Evolutionary conservation across 2,329 filamentous ascomycete species (phyloP).

Genomic region (Polytolypa hystricis): DNA sequence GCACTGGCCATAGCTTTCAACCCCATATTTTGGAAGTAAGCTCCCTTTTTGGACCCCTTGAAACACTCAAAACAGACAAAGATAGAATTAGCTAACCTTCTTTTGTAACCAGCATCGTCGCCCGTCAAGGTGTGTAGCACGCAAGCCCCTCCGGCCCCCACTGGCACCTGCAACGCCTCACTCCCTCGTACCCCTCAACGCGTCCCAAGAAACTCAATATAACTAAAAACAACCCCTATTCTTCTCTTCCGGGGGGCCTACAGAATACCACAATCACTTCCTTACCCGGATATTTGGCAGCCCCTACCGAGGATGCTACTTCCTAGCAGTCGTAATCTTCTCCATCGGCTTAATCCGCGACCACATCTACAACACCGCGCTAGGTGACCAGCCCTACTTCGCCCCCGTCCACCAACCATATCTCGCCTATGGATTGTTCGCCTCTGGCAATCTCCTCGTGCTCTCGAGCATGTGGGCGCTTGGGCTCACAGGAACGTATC

Average conservation of each 20-base stretch:
- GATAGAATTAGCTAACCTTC: not conserved
- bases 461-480: slow-evolving; percentile 82
- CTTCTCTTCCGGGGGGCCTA: slow-evolving; percentile 8
- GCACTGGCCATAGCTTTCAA: slow-evolving; percentile 81
- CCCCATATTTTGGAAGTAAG: slow-evolving; percentile 99
- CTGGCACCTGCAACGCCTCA: too few relatives aligned
- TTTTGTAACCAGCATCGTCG: slow-evolving; percentile 64
- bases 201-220: not conserved
- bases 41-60: slow-evolving; percentile 15
- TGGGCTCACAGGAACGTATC: slow-evolving; percentile 87
- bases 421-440: slow-evolving; percentile 60
- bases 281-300: slow-evolving; percentile 81
- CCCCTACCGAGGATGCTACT: slow-evolving; percentile 73
- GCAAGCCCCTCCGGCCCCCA: not conserved
- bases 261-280: slow-evolving; percentile 85
- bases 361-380: slow-evolving; percentile 71
- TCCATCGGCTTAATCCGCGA: slow-evolving; percentile 82
- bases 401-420: slow-evolving; percentile 56
- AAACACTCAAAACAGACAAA: not conserved
- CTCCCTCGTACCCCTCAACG: not conserved
- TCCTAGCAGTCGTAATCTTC: slow-evolving; percentile 81
- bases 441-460: slow-evolving; percentile 70
- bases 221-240: not conserved
- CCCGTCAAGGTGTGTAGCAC: slow-evolving; percentile 56
- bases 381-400: slow-evolving; percentile 64